Percentiles rank a stretch among this genome's conserved stretches.
These are phyloP conservation scores for Echinosophora koreensis DNA, from an alignment of 306 rosid genomes.

Conservation along the genomic window DNA sequence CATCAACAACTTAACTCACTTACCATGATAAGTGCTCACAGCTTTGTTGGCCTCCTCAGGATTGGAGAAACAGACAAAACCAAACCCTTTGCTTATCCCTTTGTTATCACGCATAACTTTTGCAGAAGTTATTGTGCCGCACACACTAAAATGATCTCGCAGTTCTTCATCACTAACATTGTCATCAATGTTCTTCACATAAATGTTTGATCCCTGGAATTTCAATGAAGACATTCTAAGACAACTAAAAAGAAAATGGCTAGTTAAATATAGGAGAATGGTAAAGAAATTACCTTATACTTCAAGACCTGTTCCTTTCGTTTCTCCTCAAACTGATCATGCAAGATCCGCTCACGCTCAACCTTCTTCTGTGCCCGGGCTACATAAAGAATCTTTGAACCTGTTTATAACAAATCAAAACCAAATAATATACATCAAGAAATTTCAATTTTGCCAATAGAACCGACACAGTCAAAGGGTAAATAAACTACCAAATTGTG, in stretches of 20 bases:
- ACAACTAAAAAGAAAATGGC: slow-evolving; percentile 22
- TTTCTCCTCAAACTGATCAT: slow-evolving; percentile 76
- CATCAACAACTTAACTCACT: slow-evolving; percentile 35
- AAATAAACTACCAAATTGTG: slow-evolving; percentile 65
- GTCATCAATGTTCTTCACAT: slow-evolving; percentile 91
- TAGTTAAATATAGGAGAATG: slow-evolving; percentile 15
- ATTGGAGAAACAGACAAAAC: slow-evolving; percentile 87
- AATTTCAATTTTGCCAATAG: slow-evolving; percentile 5
- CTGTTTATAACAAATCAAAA: slow-evolving; percentile 55
- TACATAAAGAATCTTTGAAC: slow-evolving; percentile 80
- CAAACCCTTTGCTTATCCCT: slow-evolving; percentile 89
- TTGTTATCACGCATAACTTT: slow-evolving; percentile 81
- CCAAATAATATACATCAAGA: slow-evolving; percentile 24
- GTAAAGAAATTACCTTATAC: slow-evolving; percentile 57
- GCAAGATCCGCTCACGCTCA: slow-evolving; percentile 82
- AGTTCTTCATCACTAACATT: slow-evolving; percentile 74
- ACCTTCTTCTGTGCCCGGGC: slow-evolving; percentile 90
- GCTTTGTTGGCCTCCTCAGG: slow-evolving; percentile 92
- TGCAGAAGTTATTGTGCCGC: slow-evolving; percentile 87
- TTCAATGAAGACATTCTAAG: slow-evolving; percentile 38
- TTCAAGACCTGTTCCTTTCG: slow-evolving; percentile 77
- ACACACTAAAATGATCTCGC: slow-evolving; percentile 65
- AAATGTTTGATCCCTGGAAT: slow-evolving; percentile 79
- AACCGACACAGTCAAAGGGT: slow-evolving; percentile 31
- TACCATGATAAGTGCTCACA: slow-evolving; percentile 82